phyloP scores from a whole-genome alignment of 2,329 filamentous ascomycete species.

The Fusarium sp. region DNA sequence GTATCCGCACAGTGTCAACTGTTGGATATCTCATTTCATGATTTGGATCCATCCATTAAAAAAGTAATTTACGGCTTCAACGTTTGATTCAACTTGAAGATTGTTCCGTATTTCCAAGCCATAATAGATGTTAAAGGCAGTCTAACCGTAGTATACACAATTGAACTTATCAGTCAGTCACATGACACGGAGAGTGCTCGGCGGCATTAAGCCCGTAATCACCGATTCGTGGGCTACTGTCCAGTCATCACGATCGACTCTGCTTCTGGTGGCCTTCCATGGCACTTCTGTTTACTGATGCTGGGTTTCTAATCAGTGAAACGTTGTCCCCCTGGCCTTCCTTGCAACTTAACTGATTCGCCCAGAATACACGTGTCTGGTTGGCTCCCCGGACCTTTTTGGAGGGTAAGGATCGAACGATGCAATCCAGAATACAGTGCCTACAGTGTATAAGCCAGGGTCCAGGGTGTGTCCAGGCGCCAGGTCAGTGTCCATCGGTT shows the following conservation, averaged over 20 bases:
- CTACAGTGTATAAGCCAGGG: slow-evolving; percentile 7
- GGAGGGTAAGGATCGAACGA: slow-evolving; percentile 43
- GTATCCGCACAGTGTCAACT: slow-evolving; percentile 34
- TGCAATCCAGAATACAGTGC: slow-evolving; percentile 40
- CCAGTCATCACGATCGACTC: slow-evolving; percentile 22
- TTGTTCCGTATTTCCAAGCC: slow-evolving; percentile 8
- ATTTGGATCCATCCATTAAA: not conserved
- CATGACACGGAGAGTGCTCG: not conserved
- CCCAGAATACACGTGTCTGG: slow-evolving; percentile 2
- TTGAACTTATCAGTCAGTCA: not conserved
- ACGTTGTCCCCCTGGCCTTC: not conserved
- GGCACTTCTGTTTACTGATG: slow-evolving; percentile 22
- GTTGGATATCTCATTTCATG: slow-evolving; percentile 8
- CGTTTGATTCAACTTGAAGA: not conserved
- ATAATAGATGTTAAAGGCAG: not conserved
- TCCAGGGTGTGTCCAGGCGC: not conserved
- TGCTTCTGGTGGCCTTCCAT: slow-evolving; percentile 14
- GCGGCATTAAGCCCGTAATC: not conserved
- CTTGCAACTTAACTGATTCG: slow-evolving; percentile 8
- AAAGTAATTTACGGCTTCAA: not conserved
- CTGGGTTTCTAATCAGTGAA: slow-evolving; percentile 16
- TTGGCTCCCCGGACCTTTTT: slow-evolving; percentile 31
- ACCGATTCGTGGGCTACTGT: slow-evolving; percentile 19
- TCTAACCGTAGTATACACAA: not conserved
- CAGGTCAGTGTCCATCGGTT: slow-evolving; percentile 19